Evolutionary conservation across 768 basidiomycete species (phyloP), one percentile per base, ranked within the genome.

Genomic region (Calocybe cyanea): DNA sequence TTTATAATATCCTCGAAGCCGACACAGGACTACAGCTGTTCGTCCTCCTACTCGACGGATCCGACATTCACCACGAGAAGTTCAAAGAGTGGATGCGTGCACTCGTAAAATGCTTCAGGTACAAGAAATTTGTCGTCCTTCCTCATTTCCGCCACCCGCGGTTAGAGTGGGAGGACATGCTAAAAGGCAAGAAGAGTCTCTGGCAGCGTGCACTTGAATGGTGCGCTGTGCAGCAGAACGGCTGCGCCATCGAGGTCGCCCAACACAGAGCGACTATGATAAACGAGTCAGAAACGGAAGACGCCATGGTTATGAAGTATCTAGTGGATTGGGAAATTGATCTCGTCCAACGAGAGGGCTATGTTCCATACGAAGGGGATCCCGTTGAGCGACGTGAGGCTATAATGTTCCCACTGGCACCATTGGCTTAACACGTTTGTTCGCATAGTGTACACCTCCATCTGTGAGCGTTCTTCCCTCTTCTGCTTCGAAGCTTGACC

Each of bases 291-390:
- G 39, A n/a, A 24, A 25, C 23, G 7, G 47, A 49, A 7, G 34
- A 24, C 21, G 31, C 17, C 14, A 17, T 38, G 10, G 13, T 45
- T 2, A 14, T 5, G 15, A 53, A 43, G 13, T 48, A 42, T 30
- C 37, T 13, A 13, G 41, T 56, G 18, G 51, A 55, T 41, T 62
- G 60, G 62, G 57, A 58, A 43, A 54, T 62, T 32, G 62, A 63
- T 45, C 23, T 63, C 2, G 52, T 62, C 14, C 49, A 60, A 41
- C 50, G 56, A 11, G 58, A 63, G 23, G 46, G 49, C 34, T 57
- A 54, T 19, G 36, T 46, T 4, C 46, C 50, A 6, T 50, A 42
- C 20, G 50, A 58, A 6, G 52, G 47, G 14, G 55, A 59, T 31
- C 54, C 51, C 0, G 51, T 52, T 18, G 40, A 57, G 41, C 25